Conservation (phyloP, 345 rosid species). For the Ceriops zippeliana region DNA sequence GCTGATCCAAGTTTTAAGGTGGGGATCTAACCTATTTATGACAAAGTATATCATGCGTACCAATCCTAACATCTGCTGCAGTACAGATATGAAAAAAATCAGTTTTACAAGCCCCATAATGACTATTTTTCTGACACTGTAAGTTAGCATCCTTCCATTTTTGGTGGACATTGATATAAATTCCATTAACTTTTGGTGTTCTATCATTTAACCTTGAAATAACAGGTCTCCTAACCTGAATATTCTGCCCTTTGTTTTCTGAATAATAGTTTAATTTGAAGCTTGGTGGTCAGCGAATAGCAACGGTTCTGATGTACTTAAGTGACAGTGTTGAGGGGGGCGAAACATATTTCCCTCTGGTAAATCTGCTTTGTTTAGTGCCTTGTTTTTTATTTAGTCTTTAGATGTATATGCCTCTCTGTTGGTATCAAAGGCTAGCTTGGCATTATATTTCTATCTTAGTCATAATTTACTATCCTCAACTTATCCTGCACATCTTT, state of each 20-base stretch:
- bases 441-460: too few species aligned
- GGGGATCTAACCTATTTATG: slow-evolving; percentile 27
- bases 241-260: not conserved
- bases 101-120: slow-evolving; percentile 92
- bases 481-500: not conserved
- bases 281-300: slow-evolving; percentile 90
- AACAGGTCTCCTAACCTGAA: not conserved
- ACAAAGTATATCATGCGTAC: slow-evolving; percentile 34
- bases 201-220: not conserved
- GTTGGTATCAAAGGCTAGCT: not conserved
- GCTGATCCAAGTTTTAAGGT: slow-evolving; percentile 93
- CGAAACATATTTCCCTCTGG: slow-evolving; percentile 95
- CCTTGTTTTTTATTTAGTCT: not conserved
- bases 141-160: slow-evolving; percentile 29
- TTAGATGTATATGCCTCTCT: not conserved
- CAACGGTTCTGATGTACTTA: slow-evolving; percentile 92
- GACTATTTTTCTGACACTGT: slow-evolving; percentile 91
- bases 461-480: not conserved
- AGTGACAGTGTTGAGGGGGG: slow-evolving; percentile 90
- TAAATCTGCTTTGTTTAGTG: slow-evolving; percentile 24
- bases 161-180: not conserved
- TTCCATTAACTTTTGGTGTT: not conserved
- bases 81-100: slow-evolving; percentile 86
- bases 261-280: slow-evolving; percentile 68
- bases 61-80: slow-evolving; percentile 67